Percentiles rank a stretch among this genome's conserved stretches.
Evolutionary conservation across 345 rosid species (phyloP).

Genomic region (Arabis hirsuta): DNA sequence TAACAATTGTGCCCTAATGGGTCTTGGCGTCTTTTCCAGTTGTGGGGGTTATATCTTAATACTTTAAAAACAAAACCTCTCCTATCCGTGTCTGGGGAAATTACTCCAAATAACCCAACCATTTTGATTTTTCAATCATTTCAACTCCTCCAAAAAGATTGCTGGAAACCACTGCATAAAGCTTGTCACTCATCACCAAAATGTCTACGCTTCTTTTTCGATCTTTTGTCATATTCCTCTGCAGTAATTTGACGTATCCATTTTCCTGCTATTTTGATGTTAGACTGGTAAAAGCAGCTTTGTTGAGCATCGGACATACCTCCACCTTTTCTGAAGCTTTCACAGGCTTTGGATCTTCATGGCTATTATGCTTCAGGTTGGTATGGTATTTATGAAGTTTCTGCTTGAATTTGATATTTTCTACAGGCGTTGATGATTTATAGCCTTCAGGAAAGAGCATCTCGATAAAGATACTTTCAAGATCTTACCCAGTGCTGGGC

Average conservation of each 20-base stretch:
- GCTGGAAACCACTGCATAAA: conserved; percentile 25
- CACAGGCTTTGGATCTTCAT: conserved; percentile 96
- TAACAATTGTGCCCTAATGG: conserved; percentile 7
- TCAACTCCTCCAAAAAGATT: conserved; percentile 19
- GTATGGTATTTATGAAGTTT: conserved; percentile 31
- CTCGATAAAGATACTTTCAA: conserved; percentile 72
- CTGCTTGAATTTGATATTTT: conserved; percentile 13
- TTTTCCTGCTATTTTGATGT: conserved; percentile 20
- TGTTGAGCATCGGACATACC: conserved; percentile 97
- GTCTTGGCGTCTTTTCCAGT: conserved; percentile 17
- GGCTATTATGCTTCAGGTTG: conserved; percentile 93
- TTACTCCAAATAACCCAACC: conserved; percentile 16
- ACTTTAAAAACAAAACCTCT: conserved; percentile 8
- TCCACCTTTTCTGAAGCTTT: conserved; percentile 92
- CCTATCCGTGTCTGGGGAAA: conserved; percentile 7
- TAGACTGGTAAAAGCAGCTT: conserved; percentile 96
- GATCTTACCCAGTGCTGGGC: conserved; percentile 81
- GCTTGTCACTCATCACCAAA: conserved; percentile 8
- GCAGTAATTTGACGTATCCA: conserved; percentile 24
- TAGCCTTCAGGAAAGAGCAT: conserved; percentile 72
- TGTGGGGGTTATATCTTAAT: conserved; percentile 21
- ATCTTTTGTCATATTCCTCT: conserved; percentile 22
- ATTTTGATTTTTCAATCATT: background rate
- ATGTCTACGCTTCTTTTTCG: conserved; percentile 23
- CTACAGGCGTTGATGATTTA: conserved; percentile 79